Percentiles rank a stretch among this genome's conserved stretches.
Evolutionary conservation across 371 early-diverging fungal species (phyloP).

Genomic region (Batkoa obscura): DNA sequence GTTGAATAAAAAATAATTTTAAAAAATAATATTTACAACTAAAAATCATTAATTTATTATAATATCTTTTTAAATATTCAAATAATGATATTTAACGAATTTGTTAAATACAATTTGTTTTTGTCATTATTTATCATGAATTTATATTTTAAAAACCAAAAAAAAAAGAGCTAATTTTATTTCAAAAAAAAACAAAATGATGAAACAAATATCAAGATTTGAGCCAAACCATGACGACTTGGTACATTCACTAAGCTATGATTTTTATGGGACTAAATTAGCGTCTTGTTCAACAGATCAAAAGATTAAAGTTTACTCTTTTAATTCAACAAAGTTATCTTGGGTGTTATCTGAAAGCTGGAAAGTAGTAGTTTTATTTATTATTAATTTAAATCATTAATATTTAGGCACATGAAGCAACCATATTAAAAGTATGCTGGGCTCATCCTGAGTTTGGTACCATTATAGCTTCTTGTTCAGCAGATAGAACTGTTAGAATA

Average conservation of each 20-base stretch:
- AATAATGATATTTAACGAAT: no score
- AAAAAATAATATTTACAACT: no score
- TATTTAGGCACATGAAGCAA: slow-evolving; percentile 61
- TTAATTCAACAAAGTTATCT: slow-evolving; percentile 31
- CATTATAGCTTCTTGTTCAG: slow-evolving; percentile 76
- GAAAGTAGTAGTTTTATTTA: slow-evolving; percentile 25
- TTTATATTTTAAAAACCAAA: no score
- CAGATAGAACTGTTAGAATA: slow-evolving; percentile 73
- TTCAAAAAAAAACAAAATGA: background rate
- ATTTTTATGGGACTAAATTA: slow-evolving; percentile 79
- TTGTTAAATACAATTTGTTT: no score
- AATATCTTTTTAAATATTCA: no score
- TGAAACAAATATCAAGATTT: background rate
- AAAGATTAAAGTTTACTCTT: slow-evolving; percentile 82
- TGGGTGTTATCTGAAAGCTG: slow-evolving; percentile 76
- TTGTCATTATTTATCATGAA: no score
- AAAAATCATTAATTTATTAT: no score
- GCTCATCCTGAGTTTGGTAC: slow-evolving; percentile 88
- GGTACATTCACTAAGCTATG: slow-evolving; percentile 77
- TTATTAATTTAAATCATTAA: background rate
- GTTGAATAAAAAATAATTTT: no score
- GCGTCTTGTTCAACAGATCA: slow-evolving; percentile 84
- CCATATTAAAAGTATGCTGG: slow-evolving; percentile 69
- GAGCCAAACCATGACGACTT: slow-evolving; percentile 64
- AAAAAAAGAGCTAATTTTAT: background rate